phyloP scores from a whole-genome alignment of 2,329 filamentous ascomycete genomes.

The Talaromyces piceae region DNA sequence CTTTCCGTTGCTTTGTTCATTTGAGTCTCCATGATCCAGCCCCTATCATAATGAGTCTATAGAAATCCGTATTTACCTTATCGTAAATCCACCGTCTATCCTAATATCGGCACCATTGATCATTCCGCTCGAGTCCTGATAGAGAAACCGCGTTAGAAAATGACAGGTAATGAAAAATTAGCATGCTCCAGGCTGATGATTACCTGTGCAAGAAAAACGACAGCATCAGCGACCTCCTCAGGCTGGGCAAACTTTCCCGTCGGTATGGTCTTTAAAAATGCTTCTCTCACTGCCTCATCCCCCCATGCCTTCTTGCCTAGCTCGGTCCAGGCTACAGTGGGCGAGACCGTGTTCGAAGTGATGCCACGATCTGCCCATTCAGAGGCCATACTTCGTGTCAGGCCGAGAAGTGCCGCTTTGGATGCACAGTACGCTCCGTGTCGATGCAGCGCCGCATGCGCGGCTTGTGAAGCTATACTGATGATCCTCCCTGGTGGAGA shows the following conservation, averaged over 20 bases:
- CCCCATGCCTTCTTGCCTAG: constrained; percentile 40
- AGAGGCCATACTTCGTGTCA: constrained; percentile 41
- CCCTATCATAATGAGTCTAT: background rate
- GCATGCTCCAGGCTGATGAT: background rate
- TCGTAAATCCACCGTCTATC: constrained; percentile 35
- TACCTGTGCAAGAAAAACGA: constrained; percentile 33
- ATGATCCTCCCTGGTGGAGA: constrained; percentile 38
- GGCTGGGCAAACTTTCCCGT: constrained; percentile 33
- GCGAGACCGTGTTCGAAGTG: constrained; percentile 40
- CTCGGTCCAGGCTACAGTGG: constrained; percentile 42
- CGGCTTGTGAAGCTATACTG: constrained; percentile 41
- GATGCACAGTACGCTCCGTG: constrained; percentile 44
- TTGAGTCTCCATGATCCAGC: background rate
- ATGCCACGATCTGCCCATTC: constrained; percentile 42
- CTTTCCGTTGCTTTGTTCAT: background rate
- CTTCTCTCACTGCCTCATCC: constrained; percentile 26
- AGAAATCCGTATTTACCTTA: constrained; percentile 17
- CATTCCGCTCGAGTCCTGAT: constrained; percentile 34
- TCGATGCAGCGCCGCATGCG: constrained; percentile 38
- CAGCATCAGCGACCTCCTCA: constrained; percentile 33
- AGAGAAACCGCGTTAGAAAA: constrained; percentile 1
- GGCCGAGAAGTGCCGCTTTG: constrained; percentile 39
- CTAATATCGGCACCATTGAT: constrained; percentile 35
- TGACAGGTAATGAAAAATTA: background rate
- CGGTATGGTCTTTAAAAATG: constrained; percentile 32